Conservation (phyloP, 306 rosid species). For the Cucumis hystrix region DNA sequence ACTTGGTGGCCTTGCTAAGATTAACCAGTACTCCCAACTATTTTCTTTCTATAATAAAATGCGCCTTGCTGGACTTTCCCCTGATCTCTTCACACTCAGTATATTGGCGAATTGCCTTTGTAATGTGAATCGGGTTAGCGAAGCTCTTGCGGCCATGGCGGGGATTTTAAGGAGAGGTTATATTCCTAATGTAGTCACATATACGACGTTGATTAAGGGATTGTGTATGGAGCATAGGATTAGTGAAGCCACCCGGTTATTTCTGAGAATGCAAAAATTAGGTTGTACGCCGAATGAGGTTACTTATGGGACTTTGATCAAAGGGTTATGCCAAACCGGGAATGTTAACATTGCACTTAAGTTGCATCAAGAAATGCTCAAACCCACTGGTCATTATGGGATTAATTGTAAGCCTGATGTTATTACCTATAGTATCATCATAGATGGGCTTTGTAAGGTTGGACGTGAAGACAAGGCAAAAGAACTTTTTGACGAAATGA, state of each 20-base stretch:
- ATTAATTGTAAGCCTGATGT: conserved; percentile 4
- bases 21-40: conserved; percentile 19
- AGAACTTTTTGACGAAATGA: no score
- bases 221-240: conserved; percentile 30
- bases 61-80: conserved; percentile 4
- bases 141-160: conserved; percentile 7
- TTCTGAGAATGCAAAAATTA: conserved; percentile 15
- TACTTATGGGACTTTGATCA: conserved; percentile 23
- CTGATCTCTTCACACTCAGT: no score
- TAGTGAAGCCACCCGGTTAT: conserved; percentile 17
- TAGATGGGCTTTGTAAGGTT: conserved; percentile 36
- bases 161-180: conserved; percentile 19
- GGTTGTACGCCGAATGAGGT: conserved; percentile 20
- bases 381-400: no score
- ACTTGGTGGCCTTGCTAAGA: conserved; percentile 21
- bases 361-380: no score
- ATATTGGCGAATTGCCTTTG: no score
- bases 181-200: neutral
- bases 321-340: conserved; percentile 6
- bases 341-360: no score
- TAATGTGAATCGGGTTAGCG: no score
- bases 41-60: conserved; percentile 11
- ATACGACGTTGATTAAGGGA: conserved; percentile 22
- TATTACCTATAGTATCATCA: conserved; percentile 15
- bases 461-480: conserved; percentile 17